phyloP scores from a whole-genome alignment of 306 rosid species.

The Vigna angularis region DNA sequence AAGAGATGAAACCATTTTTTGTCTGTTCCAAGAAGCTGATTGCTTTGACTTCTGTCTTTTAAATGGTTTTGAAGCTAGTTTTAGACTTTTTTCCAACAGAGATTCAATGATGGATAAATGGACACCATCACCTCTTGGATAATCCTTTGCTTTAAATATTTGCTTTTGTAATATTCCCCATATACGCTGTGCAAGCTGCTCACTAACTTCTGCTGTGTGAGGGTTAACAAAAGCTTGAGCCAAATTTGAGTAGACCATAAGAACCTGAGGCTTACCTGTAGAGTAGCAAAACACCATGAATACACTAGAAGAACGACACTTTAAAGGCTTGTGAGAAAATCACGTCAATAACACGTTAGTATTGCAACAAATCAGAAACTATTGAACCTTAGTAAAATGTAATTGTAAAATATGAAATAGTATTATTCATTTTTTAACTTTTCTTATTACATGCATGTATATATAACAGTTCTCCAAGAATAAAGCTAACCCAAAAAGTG shows the following conservation, averaged over 20 bases:
- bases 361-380: not conserved
- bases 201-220: conserved; percentile 82
- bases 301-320: not conserved
- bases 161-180: conserved; percentile 90
- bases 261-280: conserved; percentile 85
- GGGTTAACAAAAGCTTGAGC: conserved; percentile 77
- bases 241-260: conserved; percentile 75
- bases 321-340: not conserved
- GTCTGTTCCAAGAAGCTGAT: conserved; percentile 66
- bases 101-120: conserved; percentile 75
- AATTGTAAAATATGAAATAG: not conserved
- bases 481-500: conserved; percentile 6
- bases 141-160: conserved; percentile 79
- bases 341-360: not conserved
- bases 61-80: conserved; percentile 82
- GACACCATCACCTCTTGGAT: conserved; percentile 79
- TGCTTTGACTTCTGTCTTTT: conserved; percentile 79
- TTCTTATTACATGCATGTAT: not conserved
- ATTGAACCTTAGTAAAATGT: not conserved
- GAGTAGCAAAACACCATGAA: conserved; percentile 31
- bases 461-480: not conserved
- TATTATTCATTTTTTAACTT: not conserved
- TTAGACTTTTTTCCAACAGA: conserved; percentile 76
- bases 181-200: conserved; percentile 92
- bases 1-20: conserved; percentile 75